A percentile compares a stretch with the other conserved stretches of the same genome.
Evolutionary conservation across 1,284 basidiomycete genomes (phyloP).

Genomic region (Pyrrhoderma lamaoense): DNA sequence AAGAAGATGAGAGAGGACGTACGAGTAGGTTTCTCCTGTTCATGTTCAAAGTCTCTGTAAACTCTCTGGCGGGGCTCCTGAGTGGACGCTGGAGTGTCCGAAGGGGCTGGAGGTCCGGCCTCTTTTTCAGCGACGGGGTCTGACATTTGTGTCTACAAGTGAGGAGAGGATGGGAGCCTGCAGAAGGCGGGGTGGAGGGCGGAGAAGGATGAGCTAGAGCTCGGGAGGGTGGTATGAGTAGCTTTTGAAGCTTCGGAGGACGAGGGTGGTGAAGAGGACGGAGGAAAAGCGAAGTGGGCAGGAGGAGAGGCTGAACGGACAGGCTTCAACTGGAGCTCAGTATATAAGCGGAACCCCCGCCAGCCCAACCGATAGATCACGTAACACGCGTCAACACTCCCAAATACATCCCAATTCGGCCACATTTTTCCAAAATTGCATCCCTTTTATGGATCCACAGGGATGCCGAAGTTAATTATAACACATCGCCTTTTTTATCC

Average conservation of each 20-base stretch:
- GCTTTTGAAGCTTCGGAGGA: not conserved
- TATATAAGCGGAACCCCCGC: too few species aligned
- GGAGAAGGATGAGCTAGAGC: not conserved
- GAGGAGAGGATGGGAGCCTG: not conserved
- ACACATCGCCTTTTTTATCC: not conserved
- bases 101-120: constrained; percentile 44
- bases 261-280: not conserved
- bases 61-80: constrained; percentile 74
- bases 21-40: constrained; percentile 65
- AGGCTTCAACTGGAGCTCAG: not conserved
- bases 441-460: not conserved
- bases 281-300: too few species aligned
- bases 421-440: not conserved
- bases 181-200: constrained; percentile 9
- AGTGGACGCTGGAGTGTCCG: constrained; percentile 21
- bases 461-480: not conserved
- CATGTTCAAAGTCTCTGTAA: constrained; percentile 89
- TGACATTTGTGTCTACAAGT: constrained; percentile 28
- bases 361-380: too few species aligned
- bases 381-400: not conserved
- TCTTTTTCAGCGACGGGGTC: constrained; percentile 51
- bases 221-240: not conserved
- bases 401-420: not conserved
- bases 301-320: too few species aligned
- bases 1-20: constrained; percentile 28